A percentile compares a stretch with the other conserved stretches of the same genome.
Conservation (phyloP, 495 filamentous ascomycete genomes). For the Baudoinia panamericana region DNA sequence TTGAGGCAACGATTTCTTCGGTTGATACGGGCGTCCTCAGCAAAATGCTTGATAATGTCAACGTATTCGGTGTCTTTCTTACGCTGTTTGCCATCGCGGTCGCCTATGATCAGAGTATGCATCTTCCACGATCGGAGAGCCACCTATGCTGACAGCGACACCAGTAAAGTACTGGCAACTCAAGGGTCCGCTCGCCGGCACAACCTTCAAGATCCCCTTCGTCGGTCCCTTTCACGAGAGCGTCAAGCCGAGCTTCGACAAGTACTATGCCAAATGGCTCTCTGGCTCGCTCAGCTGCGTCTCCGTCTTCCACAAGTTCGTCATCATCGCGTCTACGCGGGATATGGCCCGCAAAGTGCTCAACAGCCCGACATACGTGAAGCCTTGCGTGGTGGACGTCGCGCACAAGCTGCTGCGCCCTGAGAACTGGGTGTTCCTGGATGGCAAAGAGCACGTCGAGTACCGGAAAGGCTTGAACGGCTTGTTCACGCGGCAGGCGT, state of each 20-base stretch:
- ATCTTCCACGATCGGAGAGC: background rate
- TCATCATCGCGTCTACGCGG: constrained; percentile 89
- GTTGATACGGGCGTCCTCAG: constrained; percentile 14
- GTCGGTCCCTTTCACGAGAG: constrained; percentile 93
- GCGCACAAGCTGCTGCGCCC: constrained; percentile 88
- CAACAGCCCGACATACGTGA: constrained; percentile 85
- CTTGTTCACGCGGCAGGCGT: constrained; percentile 82
- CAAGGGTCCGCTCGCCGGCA: constrained; percentile 77
- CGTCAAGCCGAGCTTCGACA: constrained; percentile 77
- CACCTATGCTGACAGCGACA: background rate
- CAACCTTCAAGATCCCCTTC: constrained; percentile 76
- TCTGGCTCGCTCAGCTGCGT: constrained; percentile 89
- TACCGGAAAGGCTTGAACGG: constrained; percentile 94
- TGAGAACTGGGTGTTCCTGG: constrained; percentile 94
- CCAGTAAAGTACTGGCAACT: constrained; percentile 52
- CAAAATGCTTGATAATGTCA: constrained; percentile 41
- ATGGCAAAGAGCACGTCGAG: constrained; percentile 88
- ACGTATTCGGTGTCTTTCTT: constrained; percentile 47
- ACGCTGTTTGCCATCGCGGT: constrained; percentile 57
- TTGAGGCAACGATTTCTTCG: constrained; percentile 13
- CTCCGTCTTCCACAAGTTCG: constrained; percentile 99
- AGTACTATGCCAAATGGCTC: constrained; percentile 84
- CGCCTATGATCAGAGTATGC: constrained; percentile 76
- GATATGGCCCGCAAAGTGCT: constrained; percentile 96
- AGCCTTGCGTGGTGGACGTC: constrained; percentile 92